These are phyloP conservation scores for Calocybe gangraenosa DNA, from an alignment of 768 basidiomycete species.

Conservation along the genomic window DNA sequence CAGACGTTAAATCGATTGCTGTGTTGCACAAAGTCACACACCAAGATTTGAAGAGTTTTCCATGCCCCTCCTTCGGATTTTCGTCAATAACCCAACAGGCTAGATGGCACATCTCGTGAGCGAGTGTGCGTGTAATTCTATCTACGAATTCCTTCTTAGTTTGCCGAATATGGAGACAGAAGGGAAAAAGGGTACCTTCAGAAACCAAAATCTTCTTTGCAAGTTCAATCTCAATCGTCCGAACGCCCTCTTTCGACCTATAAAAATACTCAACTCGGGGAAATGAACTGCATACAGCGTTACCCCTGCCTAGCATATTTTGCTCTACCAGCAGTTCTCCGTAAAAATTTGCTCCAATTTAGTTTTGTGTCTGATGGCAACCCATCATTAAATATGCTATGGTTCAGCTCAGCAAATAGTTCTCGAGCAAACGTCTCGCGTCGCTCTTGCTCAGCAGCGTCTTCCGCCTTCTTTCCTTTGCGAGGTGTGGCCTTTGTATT, in stretches of 20 bases:
- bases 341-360: slow-evolving; percentile 62
- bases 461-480: slow-evolving; percentile 36
- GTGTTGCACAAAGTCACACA: slow-evolving; percentile 22
- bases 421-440: slow-evolving; percentile 50
- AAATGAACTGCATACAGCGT: neutral
- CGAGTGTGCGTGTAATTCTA: slow-evolving; percentile 75
- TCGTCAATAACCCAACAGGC: slow-evolving; percentile 81
- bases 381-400: slow-evolving; percentile 45
- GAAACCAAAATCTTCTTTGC: slow-evolving; percentile 78
- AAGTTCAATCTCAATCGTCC: slow-evolving; percentile 67
- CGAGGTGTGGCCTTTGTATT: slow-evolving; percentile 8
- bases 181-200: slow-evolving; percentile 44
- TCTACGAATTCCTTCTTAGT: slow-evolving; percentile 36
- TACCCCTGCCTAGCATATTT: slow-evolving; percentile 50
- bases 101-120: slow-evolving; percentile 92
- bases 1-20: neutral
- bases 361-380: slow-evolving; percentile 54
- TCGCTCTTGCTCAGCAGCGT: slow-evolving; percentile 37
- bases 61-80: slow-evolving; percentile 69
- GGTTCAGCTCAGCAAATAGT: slow-evolving; percentile 61
- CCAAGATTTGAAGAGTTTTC: slow-evolving; percentile 70
- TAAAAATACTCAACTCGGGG: slow-evolving; percentile 6
- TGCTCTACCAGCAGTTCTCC: slow-evolving; percentile 69
- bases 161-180: neutral
- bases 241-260: slow-evolving; percentile 55